phyloP scores from a whole-genome alignment of 306 rosid species.

The Luffa acutangula region DNA sequence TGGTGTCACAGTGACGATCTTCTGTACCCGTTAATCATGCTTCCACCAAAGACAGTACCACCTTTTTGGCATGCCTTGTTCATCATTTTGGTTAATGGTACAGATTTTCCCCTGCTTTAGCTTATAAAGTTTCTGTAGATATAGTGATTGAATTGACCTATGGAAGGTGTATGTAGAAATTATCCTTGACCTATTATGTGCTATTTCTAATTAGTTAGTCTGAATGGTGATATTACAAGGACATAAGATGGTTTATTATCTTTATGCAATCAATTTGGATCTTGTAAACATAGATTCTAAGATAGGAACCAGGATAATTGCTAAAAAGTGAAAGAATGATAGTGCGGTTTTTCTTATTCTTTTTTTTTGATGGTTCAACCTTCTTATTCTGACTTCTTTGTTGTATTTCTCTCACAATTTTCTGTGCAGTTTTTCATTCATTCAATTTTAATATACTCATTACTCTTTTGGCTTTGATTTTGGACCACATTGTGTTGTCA shows the following conservation, averaged over 20 bases:
- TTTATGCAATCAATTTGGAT: neutral
- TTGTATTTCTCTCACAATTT: neutral
- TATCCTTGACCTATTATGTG: slow-evolving; percentile 6
- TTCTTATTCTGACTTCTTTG: neutral
- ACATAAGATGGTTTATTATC: neutral
- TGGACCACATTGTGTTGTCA: slow-evolving; percentile 26
- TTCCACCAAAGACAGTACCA: slow-evolving; percentile 68
- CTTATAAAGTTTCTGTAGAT: neutral
- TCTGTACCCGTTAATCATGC: slow-evolving; percentile 54
- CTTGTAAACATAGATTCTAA: neutral
- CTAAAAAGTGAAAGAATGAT: neutral
- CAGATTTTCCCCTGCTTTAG: slow-evolving; percentile 10
- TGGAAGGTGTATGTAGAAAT: neutral
- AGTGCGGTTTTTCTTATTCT: neutral
- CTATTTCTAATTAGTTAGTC: neutral
- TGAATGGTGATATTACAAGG: neutral
- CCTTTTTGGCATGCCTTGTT: slow-evolving; percentile 86
- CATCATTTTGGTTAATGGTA: slow-evolving; percentile 86
- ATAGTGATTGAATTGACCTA: neutral
- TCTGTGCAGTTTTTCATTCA: neutral
- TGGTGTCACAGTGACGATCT: slow-evolving; percentile 69
- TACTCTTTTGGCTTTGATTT: neutral
- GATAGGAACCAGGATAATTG: neutral
- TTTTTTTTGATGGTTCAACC: neutral
- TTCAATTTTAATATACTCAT: neutral